Base-by-base conservation (phyloP, 2,329 filamentous ascomycete species). In the Apiospora pterosperma region DNA sequence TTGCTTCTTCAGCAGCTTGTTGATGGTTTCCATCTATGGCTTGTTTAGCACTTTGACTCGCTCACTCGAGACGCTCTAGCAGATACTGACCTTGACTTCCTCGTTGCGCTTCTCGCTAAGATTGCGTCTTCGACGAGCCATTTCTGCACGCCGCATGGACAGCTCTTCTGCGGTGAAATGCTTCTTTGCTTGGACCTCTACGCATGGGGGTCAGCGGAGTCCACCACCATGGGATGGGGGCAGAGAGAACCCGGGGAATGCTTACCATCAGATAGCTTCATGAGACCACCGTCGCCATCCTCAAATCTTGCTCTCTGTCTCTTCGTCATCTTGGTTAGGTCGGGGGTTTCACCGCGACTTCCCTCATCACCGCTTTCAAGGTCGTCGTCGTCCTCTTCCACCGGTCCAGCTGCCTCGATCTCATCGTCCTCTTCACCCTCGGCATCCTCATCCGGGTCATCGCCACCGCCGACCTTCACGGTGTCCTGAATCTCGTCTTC, bases 1-100 rank as follows among this genome's bases (percentile, higher is more conserved):
- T 75, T 94, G 92, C 75, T 94, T 93, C 77, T 93, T 93, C 62
- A 96, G 87, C 2, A 96, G 87, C 72, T 94, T 93, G 81, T 96
- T 94, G 84, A 96, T 95, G 0, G 92, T 96, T 81, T 95, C 92
- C 86, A 93, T 92, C 91, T 94, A 70, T 65, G 60, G 23, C 2
- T 23, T 55, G 38, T 59, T 66, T 62, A 66, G 12, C 36, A 14
- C 42, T 5, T 21, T 14, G 16, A 31, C 4, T 11, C 28, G 2
- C n/a, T 10, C 8, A 34, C 31, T n/a, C n/a, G 25, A 52, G 19
- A 5, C 5, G 34, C 31, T 12, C 25, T 4, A 44, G 19, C n/a
- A 8, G 16, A 41, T 14, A 65, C 76, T 63, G 79, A 84, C 85
- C 82, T 88, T 88, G 75, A 88, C 85, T 76, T 88, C 86, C 67